Percentiles rank a stretch among this genome's conserved stretches.
These are phyloP conservation scores for Russula brevipes DNA, from an alignment of 768 basidiomycete genomes.

Conservation along the genomic window DNA sequence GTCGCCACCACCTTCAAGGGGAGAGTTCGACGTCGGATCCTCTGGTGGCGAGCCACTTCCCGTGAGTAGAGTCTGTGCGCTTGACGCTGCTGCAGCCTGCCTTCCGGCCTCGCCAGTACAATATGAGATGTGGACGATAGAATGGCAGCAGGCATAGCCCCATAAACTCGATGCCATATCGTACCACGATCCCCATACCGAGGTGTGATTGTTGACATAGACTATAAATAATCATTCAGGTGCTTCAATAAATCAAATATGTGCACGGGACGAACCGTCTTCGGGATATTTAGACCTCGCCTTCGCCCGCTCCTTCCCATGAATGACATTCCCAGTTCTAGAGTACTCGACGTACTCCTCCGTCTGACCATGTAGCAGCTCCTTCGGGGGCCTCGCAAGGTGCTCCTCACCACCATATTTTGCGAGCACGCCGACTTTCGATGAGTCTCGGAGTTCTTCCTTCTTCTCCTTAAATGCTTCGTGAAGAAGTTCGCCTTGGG, in stretches of 20 bases:
- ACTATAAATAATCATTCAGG: constrained; percentile 42
- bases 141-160: constrained; percentile 97
- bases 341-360: constrained; percentile 98
- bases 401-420: constrained; percentile 96
- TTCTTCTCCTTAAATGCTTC: constrained; percentile 90
- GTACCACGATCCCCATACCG: constrained; percentile 98
- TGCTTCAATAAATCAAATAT: background rate
- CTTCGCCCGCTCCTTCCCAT: constrained; percentile 86
- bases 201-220: constrained; percentile 86
- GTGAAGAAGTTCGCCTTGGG: constrained; percentile 89
- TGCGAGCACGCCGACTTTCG: constrained; percentile 82
- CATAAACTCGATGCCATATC: constrained; percentile 62
- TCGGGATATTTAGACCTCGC: constrained; percentile 91
- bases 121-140: constrained; percentile 78
- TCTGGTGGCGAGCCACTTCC: constrained; percentile 6
- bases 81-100: constrained; percentile 69
- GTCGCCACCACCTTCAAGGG: constrained; percentile 12
- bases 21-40: constrained; percentile 11
- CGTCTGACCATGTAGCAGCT: constrained; percentile 91
- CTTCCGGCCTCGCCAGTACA: constrained; percentile 87
- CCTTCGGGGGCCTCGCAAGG: constrained; percentile 82
- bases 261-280: constrained; percentile 60
- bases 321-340: constrained; percentile 82
- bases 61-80: constrained; percentile 60
- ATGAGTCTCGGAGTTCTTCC: constrained; percentile 82